phyloP scores from a whole-genome alignment of 2,329 filamentous ascomycete species.

The Dothistroma pini region DNA sequence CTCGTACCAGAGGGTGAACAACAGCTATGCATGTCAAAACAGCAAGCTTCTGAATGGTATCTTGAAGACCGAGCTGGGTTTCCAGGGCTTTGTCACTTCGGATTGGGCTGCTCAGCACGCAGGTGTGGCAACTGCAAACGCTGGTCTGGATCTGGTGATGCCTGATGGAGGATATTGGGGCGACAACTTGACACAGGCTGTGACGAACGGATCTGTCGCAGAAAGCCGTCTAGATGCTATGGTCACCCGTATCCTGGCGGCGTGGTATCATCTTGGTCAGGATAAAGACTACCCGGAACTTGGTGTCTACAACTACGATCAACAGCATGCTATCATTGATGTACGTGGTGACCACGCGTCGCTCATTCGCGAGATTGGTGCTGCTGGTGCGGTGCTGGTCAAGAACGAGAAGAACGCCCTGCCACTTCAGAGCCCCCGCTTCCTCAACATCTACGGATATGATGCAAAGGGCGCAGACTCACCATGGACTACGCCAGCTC shows the following conservation, averaged over 20 bases:
- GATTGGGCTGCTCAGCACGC: slow-evolving; percentile 64
- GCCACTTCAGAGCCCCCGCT: slow-evolving; percentile 47
- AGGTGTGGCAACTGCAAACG: slow-evolving; percentile 56
- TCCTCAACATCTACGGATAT: slow-evolving; percentile 40
- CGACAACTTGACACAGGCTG: slow-evolving; percentile 46
- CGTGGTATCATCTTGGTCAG: slow-evolving; percentile 57
- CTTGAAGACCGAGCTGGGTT: slow-evolving; percentile 68
- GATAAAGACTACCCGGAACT: slow-evolving; percentile 37
- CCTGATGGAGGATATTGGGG: slow-evolving; percentile 40
- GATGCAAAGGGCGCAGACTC: slow-evolving; percentile 32
- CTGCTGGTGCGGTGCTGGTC: slow-evolving; percentile 55
- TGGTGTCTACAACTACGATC: slow-evolving; percentile 20
- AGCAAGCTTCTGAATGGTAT: slow-evolving; percentile 64
- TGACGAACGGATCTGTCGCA: slow-evolving; percentile 53
- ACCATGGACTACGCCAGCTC: slow-evolving; percentile 38
- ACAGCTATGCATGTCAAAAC: slow-evolving; percentile 59
- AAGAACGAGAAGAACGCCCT: slow-evolving; percentile 61
- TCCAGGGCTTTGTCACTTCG: slow-evolving; percentile 63
- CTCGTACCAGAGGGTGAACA: slow-evolving; percentile 61
- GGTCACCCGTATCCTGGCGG: slow-evolving; percentile 48
- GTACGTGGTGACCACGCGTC: slow-evolving; percentile 52
- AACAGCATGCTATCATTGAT: slow-evolving; percentile 51
- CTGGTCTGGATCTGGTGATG: slow-evolving; percentile 65
- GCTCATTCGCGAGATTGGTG: slow-evolving; percentile 42
- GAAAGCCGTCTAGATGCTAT: slow-evolving; percentile 57